phyloP scores from a whole-genome alignment of 441 rosid genomes.

The Populus hybrid region DNA sequence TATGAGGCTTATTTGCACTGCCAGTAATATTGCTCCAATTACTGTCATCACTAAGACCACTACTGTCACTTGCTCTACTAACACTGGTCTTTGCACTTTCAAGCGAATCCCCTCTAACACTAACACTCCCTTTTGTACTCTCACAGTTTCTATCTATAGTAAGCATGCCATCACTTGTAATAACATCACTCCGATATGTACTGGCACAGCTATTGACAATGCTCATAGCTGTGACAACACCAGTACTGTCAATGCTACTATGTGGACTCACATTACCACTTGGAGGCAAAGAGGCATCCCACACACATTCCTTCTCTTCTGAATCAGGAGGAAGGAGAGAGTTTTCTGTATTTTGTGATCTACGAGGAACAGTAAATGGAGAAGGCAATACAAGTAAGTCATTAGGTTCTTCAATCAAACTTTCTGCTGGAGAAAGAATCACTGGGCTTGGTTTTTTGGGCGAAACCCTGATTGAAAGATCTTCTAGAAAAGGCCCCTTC shows the following conservation, averaged over 20 bases:
- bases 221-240: constrained; percentile 79
- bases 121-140: constrained; percentile 56
- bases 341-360: too few species aligned
- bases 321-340: constrained; percentile 59
- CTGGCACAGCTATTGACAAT: constrained; percentile 73
- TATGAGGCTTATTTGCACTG: constrained; percentile 88
- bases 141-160: constrained; percentile 70
- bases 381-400: too few species aligned
- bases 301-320: constrained; percentile 85
- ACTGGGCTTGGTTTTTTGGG: too few species aligned
- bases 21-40: constrained; percentile 90
- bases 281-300: constrained; percentile 95
- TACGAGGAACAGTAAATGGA: too few species aligned
- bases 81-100: constrained; percentile 88
- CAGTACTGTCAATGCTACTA: constrained; percentile 73
- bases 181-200: constrained; percentile 60
- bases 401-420: too few species aligned
- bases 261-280: constrained; percentile 90
- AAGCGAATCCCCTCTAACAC: constrained; percentile 66
- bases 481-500: too few species aligned
- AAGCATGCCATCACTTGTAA: constrained; percentile 77
- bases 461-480: too few species aligned
- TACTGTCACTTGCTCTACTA: constrained; percentile 87
- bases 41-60: constrained; percentile 95
- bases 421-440: too few species aligned